Evolutionary conservation across 495 filamentous ascomycete species (phyloP).

Genomic region (Evansstolkia leycettana): DNA sequence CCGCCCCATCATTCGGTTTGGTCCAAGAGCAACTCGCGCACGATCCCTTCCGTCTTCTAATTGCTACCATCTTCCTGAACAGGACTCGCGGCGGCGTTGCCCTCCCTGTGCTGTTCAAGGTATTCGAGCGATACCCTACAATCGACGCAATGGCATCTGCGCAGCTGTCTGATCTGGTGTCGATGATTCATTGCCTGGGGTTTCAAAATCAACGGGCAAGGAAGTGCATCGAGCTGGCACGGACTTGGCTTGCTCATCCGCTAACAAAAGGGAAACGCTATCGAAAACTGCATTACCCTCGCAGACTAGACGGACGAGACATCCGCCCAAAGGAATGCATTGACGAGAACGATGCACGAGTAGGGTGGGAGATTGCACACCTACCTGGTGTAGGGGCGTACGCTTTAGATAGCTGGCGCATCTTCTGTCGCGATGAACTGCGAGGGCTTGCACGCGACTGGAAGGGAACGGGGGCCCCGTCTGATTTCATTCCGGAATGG

Average conservation of each 20-base stretch:
- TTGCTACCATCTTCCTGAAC: conserved; percentile 75
- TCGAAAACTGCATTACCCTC: conserved; percentile 59
- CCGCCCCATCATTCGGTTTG: conserved; percentile 53
- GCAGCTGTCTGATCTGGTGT: conserved; percentile 40
- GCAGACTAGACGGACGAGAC: conserved; percentile 38
- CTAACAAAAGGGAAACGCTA: conserved; percentile 49
- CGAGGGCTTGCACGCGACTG: conserved; percentile 49
- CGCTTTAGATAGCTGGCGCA: conserved; percentile 84
- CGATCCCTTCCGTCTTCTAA: conserved; percentile 58
- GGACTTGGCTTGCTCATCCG: conserved; percentile 53
- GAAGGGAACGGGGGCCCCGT: conserved; percentile 33
- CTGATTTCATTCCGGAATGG: conserved; percentile 56
- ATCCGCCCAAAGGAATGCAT: conserved; percentile 38
- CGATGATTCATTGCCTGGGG: conserved; percentile 60
- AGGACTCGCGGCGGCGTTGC: conserved; percentile 63
- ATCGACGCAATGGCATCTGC: conserved; percentile 52
- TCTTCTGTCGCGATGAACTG: conserved; percentile 78
- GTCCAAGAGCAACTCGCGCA: conserved; percentile 69
- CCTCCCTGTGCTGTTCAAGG: conserved; percentile 58
- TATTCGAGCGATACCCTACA: conserved; percentile 58
- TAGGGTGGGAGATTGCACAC: conserved; percentile 78
- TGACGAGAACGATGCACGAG: conserved; percentile 27
- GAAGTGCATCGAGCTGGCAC: conserved; percentile 55
- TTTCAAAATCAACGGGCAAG: conserved; percentile 53
- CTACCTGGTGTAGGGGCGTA: conserved; percentile 76